Percentiles rank a stretch among this genome's conserved stretches.
phyloP scores from a whole-genome alignment of 169 alveolate genomes.

The Plasmodium sp. region DNA sequence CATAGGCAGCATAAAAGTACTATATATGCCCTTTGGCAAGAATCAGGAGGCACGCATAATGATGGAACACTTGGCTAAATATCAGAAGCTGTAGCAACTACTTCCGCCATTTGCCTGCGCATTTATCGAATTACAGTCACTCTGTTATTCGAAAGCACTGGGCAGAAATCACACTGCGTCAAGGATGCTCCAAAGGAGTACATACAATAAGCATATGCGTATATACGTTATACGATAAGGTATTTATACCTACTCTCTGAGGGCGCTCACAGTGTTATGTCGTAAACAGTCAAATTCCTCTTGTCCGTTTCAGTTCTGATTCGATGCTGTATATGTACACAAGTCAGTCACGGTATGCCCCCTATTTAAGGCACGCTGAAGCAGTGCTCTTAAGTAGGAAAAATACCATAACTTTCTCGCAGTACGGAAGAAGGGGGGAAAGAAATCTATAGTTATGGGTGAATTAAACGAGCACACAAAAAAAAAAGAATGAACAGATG shows the following conservation, averaged over 20 bases:
- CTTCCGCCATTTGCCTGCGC: constrained; percentile 96
- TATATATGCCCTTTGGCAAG: not conserved
- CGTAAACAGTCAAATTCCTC: constrained; percentile 94
- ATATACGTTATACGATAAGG: not conserved
- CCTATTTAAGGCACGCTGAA: not conserved
- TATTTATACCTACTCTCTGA: constrained; percentile 78
- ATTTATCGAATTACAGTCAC: constrained; percentile 91
- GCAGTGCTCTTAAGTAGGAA: not conserved
- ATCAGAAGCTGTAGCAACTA: constrained; percentile 90
- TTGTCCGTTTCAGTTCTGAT: constrained; percentile 95
- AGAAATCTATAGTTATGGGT: not conserved
- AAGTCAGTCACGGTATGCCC: constrained; percentile 62
- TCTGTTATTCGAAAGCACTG: constrained; percentile 94
- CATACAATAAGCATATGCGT: not conserved
- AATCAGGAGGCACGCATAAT: constrained; percentile 78
- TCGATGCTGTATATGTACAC: constrained; percentile 79
- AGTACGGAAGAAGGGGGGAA: not conserved
- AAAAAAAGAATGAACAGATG: not conserved
- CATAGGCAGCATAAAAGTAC: not conserved
- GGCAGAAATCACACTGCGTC: constrained; percentile 96
- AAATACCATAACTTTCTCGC: not conserved
- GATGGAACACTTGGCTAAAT: constrained; percentile 94
- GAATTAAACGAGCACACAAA: not conserved
- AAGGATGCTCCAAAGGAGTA: constrained; percentile 21
- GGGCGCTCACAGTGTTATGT: constrained; percentile 94